Evolutionary conservation across 371 early-diverging fungal genomes (phyloP).

Genomic region (Rhizopus sp.): DNA sequence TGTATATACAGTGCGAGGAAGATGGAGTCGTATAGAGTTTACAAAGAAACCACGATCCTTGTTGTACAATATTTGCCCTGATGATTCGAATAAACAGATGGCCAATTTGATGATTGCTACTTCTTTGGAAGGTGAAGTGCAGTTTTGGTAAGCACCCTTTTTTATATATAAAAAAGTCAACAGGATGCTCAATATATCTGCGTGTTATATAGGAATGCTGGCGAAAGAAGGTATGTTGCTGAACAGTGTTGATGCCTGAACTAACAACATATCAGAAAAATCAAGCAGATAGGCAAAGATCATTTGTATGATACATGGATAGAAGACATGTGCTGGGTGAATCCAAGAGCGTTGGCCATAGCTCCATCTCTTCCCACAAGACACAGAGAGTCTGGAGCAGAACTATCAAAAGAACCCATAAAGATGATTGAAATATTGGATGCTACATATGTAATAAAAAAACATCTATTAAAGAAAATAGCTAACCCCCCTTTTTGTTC

Average conservation of each 20-base stretch:
- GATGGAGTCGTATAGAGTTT: not conserved
- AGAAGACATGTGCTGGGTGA: conserved; percentile 42
- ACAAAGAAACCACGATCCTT: conserved; percentile 38
- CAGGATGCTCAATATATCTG: not conserved
- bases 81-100: conserved; percentile 7
- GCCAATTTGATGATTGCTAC: conserved; percentile 34
- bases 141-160: conserved; percentile 31
- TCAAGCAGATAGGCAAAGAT: conserved; percentile 29
- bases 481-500: not conserved
- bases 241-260: not conserved
- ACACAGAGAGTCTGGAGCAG: too few relatives aligned
- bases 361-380: conserved; percentile 8
- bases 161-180: not conserved
- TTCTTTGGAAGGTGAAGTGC: conserved; percentile 36
- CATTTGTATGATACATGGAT: conserved; percentile 30
- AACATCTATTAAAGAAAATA: not conserved
- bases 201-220: conserved; percentile 19
- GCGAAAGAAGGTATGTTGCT: conserved; percentile 13
- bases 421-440: conserved; percentile 18
- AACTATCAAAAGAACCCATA: conserved; percentile 15
- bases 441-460: conserved; percentile 11
- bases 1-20: conserved; percentile 5
- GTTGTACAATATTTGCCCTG: conserved; percentile 28
- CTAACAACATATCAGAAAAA: conserved; percentile 7
- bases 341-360: conserved; percentile 28